A percentile compares a stretch with the other conserved stretches of the same genome.
phyloP scores from a whole-genome alignment of 208 protist genomes.

The Leishmania amazonensis region DNA sequence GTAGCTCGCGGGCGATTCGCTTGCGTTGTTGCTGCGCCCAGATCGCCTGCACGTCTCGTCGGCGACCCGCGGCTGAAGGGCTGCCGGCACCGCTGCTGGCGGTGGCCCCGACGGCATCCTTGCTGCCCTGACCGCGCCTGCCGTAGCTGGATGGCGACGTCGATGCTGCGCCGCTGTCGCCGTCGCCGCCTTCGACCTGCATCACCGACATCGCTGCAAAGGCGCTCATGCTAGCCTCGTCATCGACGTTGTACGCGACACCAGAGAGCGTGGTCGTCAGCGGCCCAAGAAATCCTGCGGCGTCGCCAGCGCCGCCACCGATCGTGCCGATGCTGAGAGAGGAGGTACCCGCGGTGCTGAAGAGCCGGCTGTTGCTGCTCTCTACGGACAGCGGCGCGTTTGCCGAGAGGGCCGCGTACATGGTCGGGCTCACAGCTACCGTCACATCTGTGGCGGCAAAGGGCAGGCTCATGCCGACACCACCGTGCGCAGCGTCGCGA shows the following conservation, averaged over 20 bases:
- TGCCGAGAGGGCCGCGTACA: background rate
- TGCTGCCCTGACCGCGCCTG: background rate
- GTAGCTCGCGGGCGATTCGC: slow-evolving; percentile 28
- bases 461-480: background rate
- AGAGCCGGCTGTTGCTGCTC: background rate
- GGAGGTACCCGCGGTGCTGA: background rate
- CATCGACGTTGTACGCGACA: slow-evolving; percentile 31
- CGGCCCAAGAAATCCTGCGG: slow-evolving; percentile 7
- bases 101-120: background rate
- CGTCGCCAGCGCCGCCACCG: background rate
- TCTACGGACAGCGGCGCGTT: background rate
- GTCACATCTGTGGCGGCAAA: background rate
- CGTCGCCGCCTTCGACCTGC: background rate
- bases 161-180: background rate
- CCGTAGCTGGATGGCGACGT: background rate
- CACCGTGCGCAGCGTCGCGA: background rate
- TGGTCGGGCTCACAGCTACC: background rate
- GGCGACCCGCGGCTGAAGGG: background rate
- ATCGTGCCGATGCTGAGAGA: slow-evolving; percentile 3
- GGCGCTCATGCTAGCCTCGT: slow-evolving; percentile 17
- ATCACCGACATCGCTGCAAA: background rate
- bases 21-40: slow-evolving; percentile 36
- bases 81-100: background rate
- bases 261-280: slow-evolving; percentile 28
- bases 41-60: slow-evolving; percentile 14